Percentiles rank a stretch among this genome's conserved stretches.
phyloP scores from a whole-genome alignment of 2,329 filamentous ascomycete genomes.

The Massarina eburnea region DNA sequence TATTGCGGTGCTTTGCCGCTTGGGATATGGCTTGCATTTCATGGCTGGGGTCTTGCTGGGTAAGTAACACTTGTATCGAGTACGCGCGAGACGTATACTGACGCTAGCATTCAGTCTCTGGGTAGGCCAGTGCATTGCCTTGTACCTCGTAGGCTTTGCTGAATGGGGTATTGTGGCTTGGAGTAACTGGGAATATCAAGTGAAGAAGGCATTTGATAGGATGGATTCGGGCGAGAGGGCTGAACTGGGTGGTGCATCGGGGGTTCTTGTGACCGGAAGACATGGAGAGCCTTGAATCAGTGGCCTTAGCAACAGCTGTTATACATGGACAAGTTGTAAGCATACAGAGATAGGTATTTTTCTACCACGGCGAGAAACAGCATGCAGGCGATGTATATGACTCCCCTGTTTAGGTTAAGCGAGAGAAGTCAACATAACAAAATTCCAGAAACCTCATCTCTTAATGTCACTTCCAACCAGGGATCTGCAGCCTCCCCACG shows the following conservation, averaged over 20 bases:
- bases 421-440: slow-evolving; percentile 8
- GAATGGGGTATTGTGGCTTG: slow-evolving; percentile 80
- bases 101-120: no score
- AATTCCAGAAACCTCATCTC: slow-evolving; percentile 7
- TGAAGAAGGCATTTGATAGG: slow-evolving; percentile 68
- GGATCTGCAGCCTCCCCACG: slow-evolving; percentile 15
- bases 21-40: slow-evolving; percentile 83
- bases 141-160: slow-evolving; percentile 75
- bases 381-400: slow-evolving; percentile 25
- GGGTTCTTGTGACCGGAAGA: slow-evolving; percentile 8
- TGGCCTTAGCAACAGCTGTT: slow-evolving; percentile 22
- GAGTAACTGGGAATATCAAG: slow-evolving; percentile 76
- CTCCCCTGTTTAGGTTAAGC: slow-evolving; percentile 24
- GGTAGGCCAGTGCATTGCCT: slow-evolving; percentile 72
- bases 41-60: slow-evolving; percentile 81
- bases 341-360: slow-evolving; percentile 17
- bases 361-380: background rate
- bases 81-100: no score
- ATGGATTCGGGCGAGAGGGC: slow-evolving; percentile 59
- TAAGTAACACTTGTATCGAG: no score
- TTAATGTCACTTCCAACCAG: background rate
- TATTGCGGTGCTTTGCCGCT: slow-evolving; percentile 78
- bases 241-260: slow-evolving; percentile 34
- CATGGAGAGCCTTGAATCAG: slow-evolving; percentile 5
- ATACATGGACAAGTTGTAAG: slow-evolving; percentile 26